These are phyloP conservation scores for Elongisporangium undulatum DNA, from an alignment of 352 stramenopile species.

Conservation along the genomic window DNA sequence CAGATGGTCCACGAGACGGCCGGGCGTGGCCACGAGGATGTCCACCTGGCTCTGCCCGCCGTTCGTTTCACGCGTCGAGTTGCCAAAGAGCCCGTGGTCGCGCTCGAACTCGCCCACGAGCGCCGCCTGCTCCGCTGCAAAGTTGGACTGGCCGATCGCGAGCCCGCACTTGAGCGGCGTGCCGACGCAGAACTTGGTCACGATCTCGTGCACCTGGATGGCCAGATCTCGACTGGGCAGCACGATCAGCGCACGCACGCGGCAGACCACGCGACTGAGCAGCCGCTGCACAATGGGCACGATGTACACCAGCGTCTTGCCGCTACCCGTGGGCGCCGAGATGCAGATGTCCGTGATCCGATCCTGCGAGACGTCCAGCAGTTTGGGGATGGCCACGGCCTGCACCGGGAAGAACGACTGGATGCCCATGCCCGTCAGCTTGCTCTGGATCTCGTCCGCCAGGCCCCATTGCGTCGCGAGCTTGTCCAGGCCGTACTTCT, in stretches of 20 bases:
- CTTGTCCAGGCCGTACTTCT: constrained; percentile 65
- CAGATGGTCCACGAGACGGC: constrained; percentile 95
- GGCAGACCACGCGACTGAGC: constrained; percentile 64
- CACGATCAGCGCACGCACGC: constrained; percentile 94
- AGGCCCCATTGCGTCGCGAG: constrained; percentile 50
- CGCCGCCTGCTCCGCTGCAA: constrained; percentile 68
- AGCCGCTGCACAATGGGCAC: constrained; percentile 94
- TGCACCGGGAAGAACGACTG: constrained; percentile 95
- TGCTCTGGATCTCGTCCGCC: constrained; percentile 30
- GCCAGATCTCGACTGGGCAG: constrained; percentile 96
- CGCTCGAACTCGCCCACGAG: constrained; percentile 49
- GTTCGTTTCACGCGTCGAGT: constrained; percentile 11
- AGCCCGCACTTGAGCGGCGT: constrained; percentile 88
- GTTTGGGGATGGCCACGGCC: constrained; percentile 89
- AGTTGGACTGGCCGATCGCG: constrained; percentile 90
- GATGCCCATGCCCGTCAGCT: constrained; percentile 48
- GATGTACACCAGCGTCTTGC: constrained; percentile 97
- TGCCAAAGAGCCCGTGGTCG: constrained; percentile 26
- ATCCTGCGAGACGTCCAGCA: constrained; percentile 83
- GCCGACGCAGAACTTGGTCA: constrained; percentile 49
- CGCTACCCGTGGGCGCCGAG: constrained; percentile 94
- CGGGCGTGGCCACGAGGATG: constrained; percentile 97
- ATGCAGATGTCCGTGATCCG: constrained; percentile 94
- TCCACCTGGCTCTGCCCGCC: constrained; percentile 88
- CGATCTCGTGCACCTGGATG: constrained; percentile 84